These are phyloP conservation scores for Penicillium bialowiezense DNA, from an alignment of 495 filamentous ascomycete species.

Conservation along the genomic window DNA sequence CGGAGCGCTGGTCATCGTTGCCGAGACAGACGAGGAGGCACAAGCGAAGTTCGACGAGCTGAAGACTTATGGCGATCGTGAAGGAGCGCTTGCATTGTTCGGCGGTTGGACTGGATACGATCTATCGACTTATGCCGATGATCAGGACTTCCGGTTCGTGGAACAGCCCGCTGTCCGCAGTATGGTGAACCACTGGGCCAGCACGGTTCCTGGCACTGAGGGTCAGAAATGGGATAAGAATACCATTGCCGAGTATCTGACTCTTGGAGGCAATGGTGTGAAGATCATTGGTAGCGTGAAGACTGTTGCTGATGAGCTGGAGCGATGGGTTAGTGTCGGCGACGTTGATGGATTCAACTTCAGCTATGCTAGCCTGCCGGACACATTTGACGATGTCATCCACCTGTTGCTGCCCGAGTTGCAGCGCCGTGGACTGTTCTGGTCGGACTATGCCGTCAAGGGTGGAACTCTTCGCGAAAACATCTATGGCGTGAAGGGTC, in stretches of 20 bases:
- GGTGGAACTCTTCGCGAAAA: constrained; percentile 48
- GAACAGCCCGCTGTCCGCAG: constrained; percentile 56
- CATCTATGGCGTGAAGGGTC: constrained; percentile 34
- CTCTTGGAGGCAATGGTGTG: constrained; percentile 55
- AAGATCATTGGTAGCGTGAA: constrained; percentile 54
- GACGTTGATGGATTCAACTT: constrained; percentile 66
- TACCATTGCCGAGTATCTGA: constrained; percentile 59
- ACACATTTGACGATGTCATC: constrained; percentile 63
- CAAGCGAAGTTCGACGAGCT: constrained; percentile 48
- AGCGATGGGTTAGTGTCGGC: constrained; percentile 57
- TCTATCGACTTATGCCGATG: constrained; percentile 45
- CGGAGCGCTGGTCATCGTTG: constrained; percentile 48
- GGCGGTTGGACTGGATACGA: constrained; percentile 57
- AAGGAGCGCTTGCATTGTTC: constrained; percentile 53
- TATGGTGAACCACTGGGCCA: constrained; percentile 42
- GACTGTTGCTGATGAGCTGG: constrained; percentile 60
- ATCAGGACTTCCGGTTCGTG: constrained; percentile 54
- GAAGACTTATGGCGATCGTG: constrained; percentile 44
- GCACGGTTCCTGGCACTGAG: constrained; percentile 36
- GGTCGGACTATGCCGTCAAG: constrained; percentile 41
- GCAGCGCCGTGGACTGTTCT: constrained; percentile 45
- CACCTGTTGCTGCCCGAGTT: constrained; percentile 46
- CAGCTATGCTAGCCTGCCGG: constrained; percentile 57
- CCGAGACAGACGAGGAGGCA: constrained; percentile 52
- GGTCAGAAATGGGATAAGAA: constrained; percentile 59